Evolutionary conservation across 1,284 basidiomycete species (phyloP).

Genomic region (Puccinia triticina): DNA sequence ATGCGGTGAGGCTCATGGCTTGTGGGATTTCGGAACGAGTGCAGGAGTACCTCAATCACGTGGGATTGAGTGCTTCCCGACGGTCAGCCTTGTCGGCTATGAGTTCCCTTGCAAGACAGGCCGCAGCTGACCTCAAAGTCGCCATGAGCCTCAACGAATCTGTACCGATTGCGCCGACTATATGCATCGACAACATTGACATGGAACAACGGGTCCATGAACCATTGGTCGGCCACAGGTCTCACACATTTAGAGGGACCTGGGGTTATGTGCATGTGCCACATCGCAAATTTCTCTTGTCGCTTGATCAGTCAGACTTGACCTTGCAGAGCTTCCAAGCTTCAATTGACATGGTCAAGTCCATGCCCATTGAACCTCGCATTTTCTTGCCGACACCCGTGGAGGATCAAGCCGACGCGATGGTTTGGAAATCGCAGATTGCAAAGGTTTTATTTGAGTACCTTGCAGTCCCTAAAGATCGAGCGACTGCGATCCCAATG

Average conservation of each 20-base stretch:
- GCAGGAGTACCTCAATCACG: no score
- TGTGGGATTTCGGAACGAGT: no score
- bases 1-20: no score
- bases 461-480: not conserved
- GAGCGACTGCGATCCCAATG: not conserved
- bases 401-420: not conserved
- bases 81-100: no score
- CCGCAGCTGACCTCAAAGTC: not conserved
- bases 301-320: not conserved
- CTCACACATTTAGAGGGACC: not conserved
- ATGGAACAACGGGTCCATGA: not conserved
- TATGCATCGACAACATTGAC: slow-evolving; percentile 11
- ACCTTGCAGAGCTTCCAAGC: not conserved
- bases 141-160: not conserved
- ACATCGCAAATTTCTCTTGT: not conserved
- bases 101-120: not conserved
- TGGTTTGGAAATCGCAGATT: not conserved
- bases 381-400: not conserved
- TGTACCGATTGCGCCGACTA: not conserved
- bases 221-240: not conserved
- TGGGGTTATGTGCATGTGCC: slow-evolving; percentile 1
- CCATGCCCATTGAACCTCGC: not conserved
- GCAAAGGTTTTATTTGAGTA: not conserved
- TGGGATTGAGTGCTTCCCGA: no score
- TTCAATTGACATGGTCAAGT: not conserved